phyloP scores from a whole-genome alignment of 2,329 filamentous ascomycete genomes.

The Ophiostoma perfectum region DNA sequence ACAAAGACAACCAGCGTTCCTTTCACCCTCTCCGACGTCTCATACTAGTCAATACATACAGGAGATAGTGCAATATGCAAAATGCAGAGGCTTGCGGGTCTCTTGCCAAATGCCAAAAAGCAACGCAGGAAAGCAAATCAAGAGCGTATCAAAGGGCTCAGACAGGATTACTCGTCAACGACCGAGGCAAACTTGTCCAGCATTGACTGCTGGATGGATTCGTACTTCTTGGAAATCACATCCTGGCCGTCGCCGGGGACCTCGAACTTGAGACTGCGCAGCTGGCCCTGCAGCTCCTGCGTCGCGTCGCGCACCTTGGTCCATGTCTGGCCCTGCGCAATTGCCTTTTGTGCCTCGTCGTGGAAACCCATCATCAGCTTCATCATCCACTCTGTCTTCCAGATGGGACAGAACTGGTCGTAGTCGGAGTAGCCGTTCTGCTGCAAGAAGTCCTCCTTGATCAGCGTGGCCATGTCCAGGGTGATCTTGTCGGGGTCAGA shows the following conservation, averaged over 20 bases:
- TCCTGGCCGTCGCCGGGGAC: slow-evolving; percentile 80
- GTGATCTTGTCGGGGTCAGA: slow-evolving; percentile 98
- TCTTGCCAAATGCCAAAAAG: background rate
- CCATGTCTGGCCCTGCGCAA: slow-evolving; percentile 88
- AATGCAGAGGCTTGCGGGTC: no score
- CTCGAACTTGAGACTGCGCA: slow-evolving; percentile 96
- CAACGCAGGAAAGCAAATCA: background rate
- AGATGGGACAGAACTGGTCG: slow-evolving; percentile 97
- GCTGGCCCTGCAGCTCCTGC: slow-evolving; percentile 72
- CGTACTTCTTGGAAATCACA: slow-evolving; percentile 83
- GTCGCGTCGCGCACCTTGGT: slow-evolving; percentile 88
- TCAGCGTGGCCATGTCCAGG: slow-evolving; percentile 78
- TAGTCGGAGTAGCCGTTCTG: slow-evolving; percentile 99
- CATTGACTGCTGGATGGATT: slow-evolving; percentile 85
- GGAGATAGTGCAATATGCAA: no score
- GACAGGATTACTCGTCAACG: slow-evolving; percentile 66
- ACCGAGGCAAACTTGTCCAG: slow-evolving; percentile 96
- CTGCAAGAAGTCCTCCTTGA: slow-evolving; percentile 99
- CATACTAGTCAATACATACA: no score
- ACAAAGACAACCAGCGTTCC: background rate
- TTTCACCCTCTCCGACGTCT: no score
- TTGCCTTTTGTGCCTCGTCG: slow-evolving; percentile 93
- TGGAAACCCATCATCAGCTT: slow-evolving; percentile 98
- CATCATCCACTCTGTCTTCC: slow-evolving; percentile 99
- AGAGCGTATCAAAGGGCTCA: background rate